A percentile compares a stretch with the other conserved stretches of the same genome.
Evolutionary conservation across 768 basidiomycete species (phyloP).

Genomic region (Leccinum subgranulosum): DNA sequence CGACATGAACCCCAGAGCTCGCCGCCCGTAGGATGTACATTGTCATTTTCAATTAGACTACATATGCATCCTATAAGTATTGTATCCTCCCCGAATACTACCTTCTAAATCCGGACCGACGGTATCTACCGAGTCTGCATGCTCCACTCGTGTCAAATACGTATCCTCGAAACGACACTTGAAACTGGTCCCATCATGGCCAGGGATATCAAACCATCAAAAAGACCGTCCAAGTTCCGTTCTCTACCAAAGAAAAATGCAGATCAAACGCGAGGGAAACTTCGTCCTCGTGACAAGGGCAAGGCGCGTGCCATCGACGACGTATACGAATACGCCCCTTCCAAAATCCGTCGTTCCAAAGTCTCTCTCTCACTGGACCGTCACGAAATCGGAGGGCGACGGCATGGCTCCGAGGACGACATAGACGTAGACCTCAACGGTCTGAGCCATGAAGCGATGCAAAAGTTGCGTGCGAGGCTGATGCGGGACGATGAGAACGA

Average conservation of each 20-base stretch:
- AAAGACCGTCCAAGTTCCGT: conserved; percentile 4
- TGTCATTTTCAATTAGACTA: not conserved
- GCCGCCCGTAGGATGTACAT: conserved; percentile 12
- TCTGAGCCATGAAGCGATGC: conserved; percentile 26
- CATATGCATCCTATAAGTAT: not conserved
- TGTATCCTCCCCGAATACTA: conserved; percentile 9
- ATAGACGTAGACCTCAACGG: conserved; percentile 31
- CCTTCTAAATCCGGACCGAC: conserved; percentile 22
- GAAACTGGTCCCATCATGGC: conserved; percentile 10
- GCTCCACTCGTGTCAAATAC: conserved; percentile 3
- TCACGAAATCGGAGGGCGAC: conserved; percentile 43
- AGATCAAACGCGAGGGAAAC: conserved; percentile 48
- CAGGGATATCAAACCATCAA: conserved; percentile 15
- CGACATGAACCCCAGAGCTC: not conserved
- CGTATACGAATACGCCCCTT: conserved; percentile 61
- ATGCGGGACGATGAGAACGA: conserved; percentile 52
- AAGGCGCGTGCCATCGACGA: conserved; percentile 41
- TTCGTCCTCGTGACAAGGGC: conserved; percentile 6
- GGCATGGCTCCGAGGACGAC: conserved; percentile 33
- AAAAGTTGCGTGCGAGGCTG: conserved; percentile 43
- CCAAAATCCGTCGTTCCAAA: conserved; percentile 48
- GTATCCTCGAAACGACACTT: not conserved
- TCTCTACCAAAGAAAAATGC: conserved; percentile 35
- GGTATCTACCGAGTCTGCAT: conserved; percentile 8
- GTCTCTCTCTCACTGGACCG: conserved; percentile 53